These are phyloP conservation scores for Diaporthe humulicola DNA, from an alignment of 2,329 filamentous ascomycete genomes.

Conservation along the genomic window DNA sequence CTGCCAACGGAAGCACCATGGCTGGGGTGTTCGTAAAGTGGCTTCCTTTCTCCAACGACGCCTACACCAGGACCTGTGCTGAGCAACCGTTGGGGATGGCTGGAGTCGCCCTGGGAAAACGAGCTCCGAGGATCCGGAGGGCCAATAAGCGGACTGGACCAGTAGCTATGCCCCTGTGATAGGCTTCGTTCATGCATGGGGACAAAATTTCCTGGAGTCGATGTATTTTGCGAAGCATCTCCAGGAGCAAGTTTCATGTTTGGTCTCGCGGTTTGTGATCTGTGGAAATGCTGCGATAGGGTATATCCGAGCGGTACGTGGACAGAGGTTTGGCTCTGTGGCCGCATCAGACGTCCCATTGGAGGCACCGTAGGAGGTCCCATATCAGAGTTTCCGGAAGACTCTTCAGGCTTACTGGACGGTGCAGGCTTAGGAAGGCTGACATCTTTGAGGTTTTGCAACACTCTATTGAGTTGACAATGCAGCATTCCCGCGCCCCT, in stretches of 20 bases:
- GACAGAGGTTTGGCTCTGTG: background rate
- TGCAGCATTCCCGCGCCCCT: constrained; percentile 21
- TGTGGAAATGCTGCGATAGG: background rate
- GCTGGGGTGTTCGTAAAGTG: background rate
- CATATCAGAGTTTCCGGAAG: background rate
- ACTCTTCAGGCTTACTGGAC: background rate
- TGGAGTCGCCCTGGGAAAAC: background rate
- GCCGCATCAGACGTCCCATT: background rate
- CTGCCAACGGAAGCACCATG: background rate
- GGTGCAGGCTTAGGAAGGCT: too few relatives aligned
- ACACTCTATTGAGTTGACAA: background rate
- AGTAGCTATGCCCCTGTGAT: background rate
- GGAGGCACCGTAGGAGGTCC: background rate
- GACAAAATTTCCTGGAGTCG: background rate
- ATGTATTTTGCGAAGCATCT: too few relatives aligned
- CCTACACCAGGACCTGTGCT: background rate
- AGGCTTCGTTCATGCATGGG: background rate
- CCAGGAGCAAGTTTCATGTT: background rate
- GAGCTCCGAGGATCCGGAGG: background rate
- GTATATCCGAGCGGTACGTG: background rate
- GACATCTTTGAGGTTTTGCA: too few relatives aligned
- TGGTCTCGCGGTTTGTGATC: background rate
- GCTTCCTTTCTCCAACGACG: too few relatives aligned
- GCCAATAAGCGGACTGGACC: too few relatives aligned
- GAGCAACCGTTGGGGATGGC: background rate